Percentiles rank a stretch among this genome's conserved stretches.
These are phyloP conservation scores for Pterocarpus santalinus DNA, from an alignment of 306 rosid genomes.

Conservation along the genomic window DNA sequence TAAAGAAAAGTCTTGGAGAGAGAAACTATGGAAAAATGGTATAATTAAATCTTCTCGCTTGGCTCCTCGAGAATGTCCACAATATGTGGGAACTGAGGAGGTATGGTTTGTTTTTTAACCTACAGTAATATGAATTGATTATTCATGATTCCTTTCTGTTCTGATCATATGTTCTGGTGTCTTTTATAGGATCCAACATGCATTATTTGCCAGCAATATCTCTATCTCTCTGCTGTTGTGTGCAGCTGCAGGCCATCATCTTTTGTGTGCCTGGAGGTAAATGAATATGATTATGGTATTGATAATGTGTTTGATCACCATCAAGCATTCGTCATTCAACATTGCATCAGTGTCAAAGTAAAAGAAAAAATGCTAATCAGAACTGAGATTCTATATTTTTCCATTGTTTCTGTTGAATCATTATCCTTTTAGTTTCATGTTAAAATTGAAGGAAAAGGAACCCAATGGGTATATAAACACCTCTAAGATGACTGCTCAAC, in stretches of 20 bases:
- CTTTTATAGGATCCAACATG: constrained; percentile 84
- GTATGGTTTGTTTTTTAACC: constrained; percentile 55
- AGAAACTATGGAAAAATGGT: constrained; percentile 91
- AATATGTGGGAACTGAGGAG: constrained; percentile 91
- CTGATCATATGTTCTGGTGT: constrained; percentile 44
- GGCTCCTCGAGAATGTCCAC: constrained; percentile 78
- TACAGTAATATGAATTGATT: constrained; percentile 37
- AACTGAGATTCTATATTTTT: not conserved
- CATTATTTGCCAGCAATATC: constrained; percentile 93
- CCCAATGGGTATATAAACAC: constrained; percentile 13
- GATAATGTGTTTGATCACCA: constrained; percentile 38
- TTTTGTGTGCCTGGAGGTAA: constrained; percentile 92
- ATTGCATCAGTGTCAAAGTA: constrained; percentile 34
- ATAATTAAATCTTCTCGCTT: constrained; percentile 73
- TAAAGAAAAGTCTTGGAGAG: constrained; percentile 87
- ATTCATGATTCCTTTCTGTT: constrained; percentile 35
- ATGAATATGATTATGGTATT: constrained; percentile 41
- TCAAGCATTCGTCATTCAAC: constrained; percentile 24
- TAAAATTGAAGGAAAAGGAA: constrained; percentile 40
- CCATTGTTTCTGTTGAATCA: not conserved
- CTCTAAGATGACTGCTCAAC: constrained; percentile 2
- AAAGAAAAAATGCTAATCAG: constrained; percentile 14
- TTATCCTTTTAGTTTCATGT: constrained; percentile 20
- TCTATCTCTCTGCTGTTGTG: constrained; percentile 89
- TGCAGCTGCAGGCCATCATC: constrained; percentile 86